A percentile compares a stretch with the other conserved stretches of the same genome.
phyloP scores from a whole-genome alignment of 2,329 filamentous ascomycete species.

The Paecilomyces variotii region DNA sequence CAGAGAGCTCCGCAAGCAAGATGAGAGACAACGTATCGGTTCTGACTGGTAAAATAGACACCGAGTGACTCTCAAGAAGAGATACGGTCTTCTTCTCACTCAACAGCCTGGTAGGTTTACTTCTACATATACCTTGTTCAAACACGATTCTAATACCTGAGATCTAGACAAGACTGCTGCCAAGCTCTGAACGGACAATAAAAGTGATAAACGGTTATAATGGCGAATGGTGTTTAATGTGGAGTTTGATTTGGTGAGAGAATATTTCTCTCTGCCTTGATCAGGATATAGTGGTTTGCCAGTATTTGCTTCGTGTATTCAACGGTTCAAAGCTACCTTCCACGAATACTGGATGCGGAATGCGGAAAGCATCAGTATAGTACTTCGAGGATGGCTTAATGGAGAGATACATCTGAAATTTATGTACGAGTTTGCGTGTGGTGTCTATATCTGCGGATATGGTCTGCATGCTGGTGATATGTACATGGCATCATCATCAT shows the following conservation, averaged over 20 bases:
- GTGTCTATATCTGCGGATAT: too few species aligned
- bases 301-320: slow-evolving; percentile 2
- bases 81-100: slow-evolving; percentile 80
- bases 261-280: neutral
- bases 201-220: slow-evolving; percentile 7
- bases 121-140: neutral
- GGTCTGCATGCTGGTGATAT: too few species aligned
- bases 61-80: slow-evolving; percentile 87
- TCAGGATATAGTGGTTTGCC: neutral
- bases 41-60: slow-evolving; percentile 49
- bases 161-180: slow-evolving; percentile 20
- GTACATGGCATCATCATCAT: neutral
- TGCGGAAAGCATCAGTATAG: neutral
- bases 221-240: slow-evolving; percentile 33
- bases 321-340: neutral
- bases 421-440: neutral
- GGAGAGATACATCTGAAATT: neutral
- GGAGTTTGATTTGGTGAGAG: neutral
- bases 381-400: neutral
- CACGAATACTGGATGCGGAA: neutral
- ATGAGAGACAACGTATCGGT: neutral
- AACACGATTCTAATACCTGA: slow-evolving; percentile 6
- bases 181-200: slow-evolving; percentile 20
- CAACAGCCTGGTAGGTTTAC: slow-evolving; percentile 53
- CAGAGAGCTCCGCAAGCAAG: neutral